These are phyloP conservation scores for Pseudogymnoascus sp. DNA, from an alignment of 2,329 filamentous ascomycete species.

Conservation along the genomic window DNA sequence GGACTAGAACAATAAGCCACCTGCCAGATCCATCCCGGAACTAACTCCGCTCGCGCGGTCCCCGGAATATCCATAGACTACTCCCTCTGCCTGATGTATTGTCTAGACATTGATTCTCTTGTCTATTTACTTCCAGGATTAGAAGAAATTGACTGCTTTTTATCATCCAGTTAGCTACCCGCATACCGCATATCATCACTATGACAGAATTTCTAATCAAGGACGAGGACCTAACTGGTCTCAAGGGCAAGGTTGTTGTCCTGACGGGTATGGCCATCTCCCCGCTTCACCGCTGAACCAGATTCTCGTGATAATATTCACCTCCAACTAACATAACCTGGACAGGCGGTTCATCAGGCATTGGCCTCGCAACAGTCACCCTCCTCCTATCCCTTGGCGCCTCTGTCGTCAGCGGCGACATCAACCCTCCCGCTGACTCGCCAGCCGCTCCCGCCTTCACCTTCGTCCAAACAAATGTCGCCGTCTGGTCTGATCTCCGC, in stretches of 20 bases:
- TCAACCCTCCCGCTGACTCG: slow-evolving; percentile 35
- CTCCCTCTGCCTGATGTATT: not conserved
- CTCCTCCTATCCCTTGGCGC: slow-evolving; percentile 47
- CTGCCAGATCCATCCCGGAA: slow-evolving; percentile 17
- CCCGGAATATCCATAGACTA: slow-evolving; percentile 6
- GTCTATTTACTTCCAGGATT: slow-evolving; percentile 11
- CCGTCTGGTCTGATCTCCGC: slow-evolving; percentile 41
- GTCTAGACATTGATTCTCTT: slow-evolving; percentile 3
- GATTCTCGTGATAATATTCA: slow-evolving; percentile 7
- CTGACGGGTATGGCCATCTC: slow-evolving; percentile 39
- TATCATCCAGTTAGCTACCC: not conserved
- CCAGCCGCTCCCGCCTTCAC: slow-evolving; percentile 25
- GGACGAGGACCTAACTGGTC: slow-evolving; percentile 35
- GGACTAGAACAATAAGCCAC: slow-evolving; percentile 20
- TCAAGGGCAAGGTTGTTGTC: slow-evolving; percentile 45
- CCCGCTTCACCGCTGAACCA: not conserved
- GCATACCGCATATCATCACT: slow-evolving; percentile 15
- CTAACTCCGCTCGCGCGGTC: not conserved
- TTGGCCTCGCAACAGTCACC: slow-evolving; percentile 49
- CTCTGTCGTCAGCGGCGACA: slow-evolving; percentile 47
- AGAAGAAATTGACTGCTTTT: slow-evolving; percentile 10
- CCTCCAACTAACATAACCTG: slow-evolving; percentile 12
- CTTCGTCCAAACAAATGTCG: slow-evolving; percentile 34
- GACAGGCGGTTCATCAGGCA: slow-evolving; percentile 51
- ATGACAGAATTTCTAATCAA: slow-evolving; percentile 42